Conservation (phyloP, 2,329 filamentous ascomycete species). For the Hypoxylon sp. region DNA sequence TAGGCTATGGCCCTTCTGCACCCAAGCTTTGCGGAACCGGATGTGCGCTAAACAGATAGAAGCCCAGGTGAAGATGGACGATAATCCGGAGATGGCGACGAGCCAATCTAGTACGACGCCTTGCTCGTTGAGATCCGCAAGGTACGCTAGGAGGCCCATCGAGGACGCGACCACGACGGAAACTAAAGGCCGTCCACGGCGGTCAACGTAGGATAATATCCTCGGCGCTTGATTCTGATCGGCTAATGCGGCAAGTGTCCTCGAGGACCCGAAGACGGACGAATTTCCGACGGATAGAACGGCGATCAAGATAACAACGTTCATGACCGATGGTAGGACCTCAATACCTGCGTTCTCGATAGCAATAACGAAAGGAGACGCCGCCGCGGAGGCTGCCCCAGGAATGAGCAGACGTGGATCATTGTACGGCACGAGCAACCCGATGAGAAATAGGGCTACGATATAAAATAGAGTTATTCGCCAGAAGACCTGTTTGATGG, state of each 20-base stretch:
- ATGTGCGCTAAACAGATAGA: slow-evolving; percentile 93
- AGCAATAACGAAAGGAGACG: slow-evolving; percentile 94
- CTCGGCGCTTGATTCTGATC: slow-evolving; percentile 87
- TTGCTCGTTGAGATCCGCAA: slow-evolving; percentile 75
- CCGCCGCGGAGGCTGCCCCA: slow-evolving; percentile 72
- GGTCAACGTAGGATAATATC: slow-evolving; percentile 85
- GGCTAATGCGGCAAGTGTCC: slow-evolving; percentile 89
- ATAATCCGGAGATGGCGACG: slow-evolving; percentile 79
- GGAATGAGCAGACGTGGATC: slow-evolving; percentile 74
- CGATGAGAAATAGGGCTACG: slow-evolving; percentile 83
- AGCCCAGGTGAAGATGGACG: slow-evolving; percentile 83
- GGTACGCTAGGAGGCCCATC: slow-evolving; percentile 82
- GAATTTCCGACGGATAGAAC: slow-evolving; percentile 94
- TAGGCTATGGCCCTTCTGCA: slow-evolving; percentile 75
- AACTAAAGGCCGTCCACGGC: slow-evolving; percentile 82
- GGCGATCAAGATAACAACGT: slow-evolving; percentile 92
- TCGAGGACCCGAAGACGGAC: slow-evolving; percentile 89
- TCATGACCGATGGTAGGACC: slow-evolving; percentile 89
- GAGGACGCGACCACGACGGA: slow-evolving; percentile 77
- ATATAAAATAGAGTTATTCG: slow-evolving; percentile 93
- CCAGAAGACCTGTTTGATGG: slow-evolving; percentile 96
- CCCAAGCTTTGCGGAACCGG: slow-evolving; percentile 89
- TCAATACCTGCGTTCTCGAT: slow-evolving; percentile 85
- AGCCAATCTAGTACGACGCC: slow-evolving; percentile 83
- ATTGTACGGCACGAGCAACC: slow-evolving; percentile 83